Evolutionary conservation across 192 early-diverging fungal species (phyloP).

Genomic region (Umbelopsis sp.): DNA sequence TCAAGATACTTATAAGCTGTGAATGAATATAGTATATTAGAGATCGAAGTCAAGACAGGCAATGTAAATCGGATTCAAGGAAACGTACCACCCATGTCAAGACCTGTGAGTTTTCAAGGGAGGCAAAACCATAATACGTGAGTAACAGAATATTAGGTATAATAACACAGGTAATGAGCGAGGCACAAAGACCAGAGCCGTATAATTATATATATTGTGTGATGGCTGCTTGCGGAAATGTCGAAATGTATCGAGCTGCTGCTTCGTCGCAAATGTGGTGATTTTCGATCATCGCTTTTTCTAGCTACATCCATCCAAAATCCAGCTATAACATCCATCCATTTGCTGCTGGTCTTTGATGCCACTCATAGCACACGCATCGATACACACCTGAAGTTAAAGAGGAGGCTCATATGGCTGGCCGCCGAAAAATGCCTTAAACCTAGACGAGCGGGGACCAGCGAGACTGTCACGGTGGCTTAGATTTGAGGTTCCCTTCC

Average conservation of each 20-base stretch:
- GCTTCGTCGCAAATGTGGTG: too few relatives aligned
- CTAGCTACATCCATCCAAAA: neutral
- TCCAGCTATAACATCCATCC: neutral
- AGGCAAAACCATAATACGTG: neutral
- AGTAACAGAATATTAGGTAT: neutral
- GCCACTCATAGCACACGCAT: neutral
- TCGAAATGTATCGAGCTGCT: too few relatives aligned
- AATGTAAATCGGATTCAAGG: neutral
- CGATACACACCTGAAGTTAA: slow-evolving; percentile 20
- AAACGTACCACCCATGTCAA: slow-evolving; percentile 21
- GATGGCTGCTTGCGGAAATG: too few relatives aligned
- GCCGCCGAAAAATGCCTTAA: neutral
- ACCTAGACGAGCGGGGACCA: too few relatives aligned
- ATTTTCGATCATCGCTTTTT: neutral
- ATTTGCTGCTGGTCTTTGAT: too few relatives aligned
- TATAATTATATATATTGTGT: too few relatives aligned
- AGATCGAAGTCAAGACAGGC: too few relatives aligned
- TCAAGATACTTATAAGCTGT: slow-evolving; percentile 85
- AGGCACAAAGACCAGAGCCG: too few relatives aligned
- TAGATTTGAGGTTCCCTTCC: neutral
- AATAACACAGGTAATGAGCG: too few relatives aligned
- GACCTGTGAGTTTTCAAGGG: neutral
- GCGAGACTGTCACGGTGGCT: slow-evolving; percentile 14
- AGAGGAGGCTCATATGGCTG: slow-evolving; percentile 1
- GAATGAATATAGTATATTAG: neutral